Conservation (phyloP, 2,329 filamentous ascomycete genomes). For the Thielaviopsis musarum region DNA sequence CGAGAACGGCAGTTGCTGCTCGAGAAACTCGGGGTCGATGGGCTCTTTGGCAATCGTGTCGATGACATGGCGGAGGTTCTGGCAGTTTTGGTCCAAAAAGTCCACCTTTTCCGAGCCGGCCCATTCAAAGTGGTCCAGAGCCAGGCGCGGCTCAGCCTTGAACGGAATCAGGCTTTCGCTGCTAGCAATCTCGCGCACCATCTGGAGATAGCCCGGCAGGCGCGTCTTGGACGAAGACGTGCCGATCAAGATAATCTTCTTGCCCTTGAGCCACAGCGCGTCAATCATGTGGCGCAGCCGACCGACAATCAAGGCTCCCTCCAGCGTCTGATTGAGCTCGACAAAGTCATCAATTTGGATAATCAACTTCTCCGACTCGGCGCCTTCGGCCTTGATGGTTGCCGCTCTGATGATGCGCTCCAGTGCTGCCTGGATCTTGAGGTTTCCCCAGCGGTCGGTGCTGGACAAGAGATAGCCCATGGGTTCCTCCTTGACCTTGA, state of each 20-base stretch:
- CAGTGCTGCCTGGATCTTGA: slow-evolving; percentile 41
- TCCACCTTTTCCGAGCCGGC: slow-evolving; percentile 10
- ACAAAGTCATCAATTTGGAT: slow-evolving; percentile 69
- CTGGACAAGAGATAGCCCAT: slow-evolving; percentile 18
- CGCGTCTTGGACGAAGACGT: slow-evolving; percentile 45
- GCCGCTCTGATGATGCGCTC: slow-evolving; percentile 37
- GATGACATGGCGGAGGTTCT: slow-evolving; percentile 6
- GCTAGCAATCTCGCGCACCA: slow-evolving; percentile 23
- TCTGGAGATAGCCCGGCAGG: slow-evolving; percentile 25
- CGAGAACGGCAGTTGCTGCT: slow-evolving; percentile 15
- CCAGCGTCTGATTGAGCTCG: slow-evolving; percentile 52
- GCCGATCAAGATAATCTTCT: slow-evolving; percentile 63
- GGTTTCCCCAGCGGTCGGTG: slow-evolving; percentile 40
- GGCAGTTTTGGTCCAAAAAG: slow-evolving; percentile 11
- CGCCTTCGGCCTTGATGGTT: slow-evolving; percentile 20
- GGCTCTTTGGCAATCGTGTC: slow-evolving; percentile 6
- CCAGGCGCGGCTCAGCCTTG: slow-evolving; percentile 13
- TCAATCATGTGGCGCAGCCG: slow-evolving; percentile 58
- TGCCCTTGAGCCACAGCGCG: slow-evolving; percentile 51
- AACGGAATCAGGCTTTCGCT: slow-evolving; percentile 23
- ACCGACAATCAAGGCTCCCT: slow-evolving; percentile 52
- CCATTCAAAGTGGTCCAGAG: slow-evolving; percentile 11
- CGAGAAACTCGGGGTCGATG: slow-evolving; percentile 17
- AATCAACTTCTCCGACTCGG: slow-evolving; percentile 38
- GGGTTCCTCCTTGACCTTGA: slow-evolving; percentile 23